Percentiles rank a stretch among this genome's conserved stretches.
phyloP scores from a whole-genome alignment of 805 yeast genomes.

The Yarrowia hollandica region DNA sequence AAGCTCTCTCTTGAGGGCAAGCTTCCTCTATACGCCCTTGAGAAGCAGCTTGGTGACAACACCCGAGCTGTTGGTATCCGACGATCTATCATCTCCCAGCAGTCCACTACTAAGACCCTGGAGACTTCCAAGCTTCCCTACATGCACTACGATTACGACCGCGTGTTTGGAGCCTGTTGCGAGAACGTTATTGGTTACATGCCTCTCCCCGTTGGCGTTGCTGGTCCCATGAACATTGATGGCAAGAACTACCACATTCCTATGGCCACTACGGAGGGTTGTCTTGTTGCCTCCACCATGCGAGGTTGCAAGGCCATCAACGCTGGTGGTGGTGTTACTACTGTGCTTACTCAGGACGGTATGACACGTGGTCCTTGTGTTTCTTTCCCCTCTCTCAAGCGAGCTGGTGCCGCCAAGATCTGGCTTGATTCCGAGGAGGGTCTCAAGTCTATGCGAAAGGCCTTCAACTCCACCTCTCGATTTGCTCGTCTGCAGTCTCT shows the following conservation, averaged over 20 bases:
- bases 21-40: conserved; percentile 89
- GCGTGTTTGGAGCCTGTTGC: conserved; percentile 98
- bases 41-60: conserved; percentile 83
- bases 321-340: conserved; percentile 92
- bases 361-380: conserved; percentile 99
- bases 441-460: conserved; percentile 73
- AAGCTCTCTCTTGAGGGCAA: conserved; percentile 70
- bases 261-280: conserved; percentile 99
- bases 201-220: conserved; percentile 97
- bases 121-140: conserved; percentile 75
- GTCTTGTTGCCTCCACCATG: conserved; percentile 97
- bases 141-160: conserved; percentile 81
- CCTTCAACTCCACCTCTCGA: conserved; percentile 94
- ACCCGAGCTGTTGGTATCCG: conserved; percentile 92
- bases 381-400: conserved; percentile 70
- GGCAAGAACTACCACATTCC: conserved; percentile 89
- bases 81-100: conserved; percentile 83
- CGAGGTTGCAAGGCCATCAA: conserved; percentile 98
- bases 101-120: conserved; percentile 79
- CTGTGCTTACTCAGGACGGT: conserved; percentile 92
- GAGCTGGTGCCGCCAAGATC: conserved; percentile 92
- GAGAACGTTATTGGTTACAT: conserved; percentile 96
- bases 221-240: conserved; percentile 93
- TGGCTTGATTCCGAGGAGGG: conserved; percentile 98
- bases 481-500: conserved; percentile 92